These are phyloP conservation scores for Afroboletus lepidellus DNA, from an alignment of 1,284 basidiomycete genomes.

Conservation along the genomic window DNA sequence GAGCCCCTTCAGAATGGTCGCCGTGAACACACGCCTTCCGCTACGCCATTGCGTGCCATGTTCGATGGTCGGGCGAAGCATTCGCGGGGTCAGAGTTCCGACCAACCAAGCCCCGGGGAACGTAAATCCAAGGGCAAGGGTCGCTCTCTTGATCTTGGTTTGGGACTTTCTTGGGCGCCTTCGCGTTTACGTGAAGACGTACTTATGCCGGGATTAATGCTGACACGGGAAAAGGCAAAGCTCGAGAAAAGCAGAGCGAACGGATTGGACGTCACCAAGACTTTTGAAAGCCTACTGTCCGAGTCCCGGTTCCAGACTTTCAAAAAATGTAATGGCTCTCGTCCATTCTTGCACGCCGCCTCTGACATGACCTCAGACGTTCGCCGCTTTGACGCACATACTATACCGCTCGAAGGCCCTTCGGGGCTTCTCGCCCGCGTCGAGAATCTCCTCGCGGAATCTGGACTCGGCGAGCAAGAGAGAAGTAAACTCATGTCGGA, in stretches of 20 bases:
- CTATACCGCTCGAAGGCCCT: slow-evolving; percentile 71
- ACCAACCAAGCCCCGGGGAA: slow-evolving; percentile 7
- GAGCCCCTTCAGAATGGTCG: slow-evolving; percentile 8
- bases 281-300: slow-evolving; percentile 61
- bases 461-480: slow-evolving; percentile 47
- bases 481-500: slow-evolving; percentile 53
- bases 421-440: slow-evolving; percentile 63
- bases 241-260: slow-evolving; percentile 34
- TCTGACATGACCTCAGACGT: slow-evolving; percentile 43
- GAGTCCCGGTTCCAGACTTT: slow-evolving; percentile 61
- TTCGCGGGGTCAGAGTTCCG: slow-evolving; percentile 23
- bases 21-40: slow-evolving; percentile 2
- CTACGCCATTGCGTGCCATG: slow-evolving; percentile 8
- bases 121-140: slow-evolving; percentile 47
- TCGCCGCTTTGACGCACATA: slow-evolving; percentile 67
- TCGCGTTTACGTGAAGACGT: slow-evolving; percentile 61
- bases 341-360: slow-evolving; percentile 9
- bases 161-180: slow-evolving; percentile 66
- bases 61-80: slow-evolving; percentile 22
- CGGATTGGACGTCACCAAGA: slow-evolving; percentile 59
- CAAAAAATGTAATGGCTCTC: slow-evolving; percentile 57
- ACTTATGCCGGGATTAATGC: slow-evolving; percentile 47
- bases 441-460: slow-evolving; percentile 53
- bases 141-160: slow-evolving; percentile 63
- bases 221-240: slow-evolving; percentile 32